Evolutionary conservation across 2,329 filamentous ascomycete genomes (phyloP), one percentile per base, ranked within the genome.

Genomic region (Plenodomus tracheiphilus): DNA sequence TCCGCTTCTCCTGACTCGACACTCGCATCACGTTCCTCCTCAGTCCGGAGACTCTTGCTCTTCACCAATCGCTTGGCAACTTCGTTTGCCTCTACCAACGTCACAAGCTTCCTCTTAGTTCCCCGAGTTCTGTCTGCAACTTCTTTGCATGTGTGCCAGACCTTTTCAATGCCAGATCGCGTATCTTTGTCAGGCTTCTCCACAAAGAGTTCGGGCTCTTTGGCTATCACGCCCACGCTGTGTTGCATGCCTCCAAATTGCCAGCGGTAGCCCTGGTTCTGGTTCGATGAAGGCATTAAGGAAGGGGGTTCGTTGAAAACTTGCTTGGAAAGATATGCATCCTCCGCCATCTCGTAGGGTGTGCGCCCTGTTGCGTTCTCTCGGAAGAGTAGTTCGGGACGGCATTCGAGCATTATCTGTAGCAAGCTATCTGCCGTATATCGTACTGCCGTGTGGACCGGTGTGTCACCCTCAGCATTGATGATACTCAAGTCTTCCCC

Each of bases 301-400:
- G 42, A 25, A 17, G 62, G 66, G 25, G 56, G 52, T 16, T 55
- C 48, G 4, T 28, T 53, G 51, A 59, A 59, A 25, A 63, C 74
- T 6, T 62, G 51, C 3, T 63, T 60, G 7, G 73, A 69, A 2
- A 81, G 72, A 51, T 79, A 79, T 1, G 71, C 68, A 43, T 88
- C 85, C 42, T 82, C 75, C 0, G 85, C 83, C 41, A 89, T 72
- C 59, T 94, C 89, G 21, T 80, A 77, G 0, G 89, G 86, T 0
- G 89, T 94, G 15, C 82, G 80, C 1, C 90, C 90, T 0, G 88
- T 88, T 0, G 88, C 83, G 58, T 92, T 92, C 67, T 94, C 90
- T 18, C 85, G 81, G 58, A 82, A 79, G 0, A 91, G 73, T 1
- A 91, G 75, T 20, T 78, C 76, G 0, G 86, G 82, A 16, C 81